Evolutionary conservation across 805 yeast species (phyloP), one percentile per base, ranked within the genome.

Genomic region (Suhomyces pyralidae): DNA sequence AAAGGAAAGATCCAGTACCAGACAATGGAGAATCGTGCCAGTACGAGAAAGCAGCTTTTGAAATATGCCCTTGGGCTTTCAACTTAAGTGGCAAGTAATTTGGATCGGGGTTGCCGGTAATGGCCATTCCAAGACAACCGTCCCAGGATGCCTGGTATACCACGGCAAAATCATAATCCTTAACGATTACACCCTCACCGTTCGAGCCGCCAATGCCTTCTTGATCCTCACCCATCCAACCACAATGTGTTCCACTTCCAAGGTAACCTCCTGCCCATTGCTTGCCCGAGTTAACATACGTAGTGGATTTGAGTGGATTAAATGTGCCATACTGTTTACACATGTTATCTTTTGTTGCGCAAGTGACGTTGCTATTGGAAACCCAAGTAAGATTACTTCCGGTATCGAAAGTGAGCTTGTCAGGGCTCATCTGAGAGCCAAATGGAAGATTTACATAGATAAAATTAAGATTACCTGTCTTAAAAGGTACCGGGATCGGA

Each of bases 1-100:
- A 58, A 8, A 62, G 46, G 24, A 62, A 42, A 1, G 56, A 48
- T 10, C 66, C 66, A 5, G 51, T 57, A 32, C 2, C 8, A 10
- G 8, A 15, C 36, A 26, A 5, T 5, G n/a, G 32, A 28, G 54
- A 54, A 46, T 55, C 55, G 47, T 58, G 48, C 54, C 52, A 58
- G 26, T 57, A 38, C 5, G 62, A 57, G 49, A 57, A 58, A 8
- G 53, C 32, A 1, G 54, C 52, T 5, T 26, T 44, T 0, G 34
- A 7, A 30, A 55, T 58, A 17, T 49, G 3, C 2, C 58, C 59
- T 38, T 54, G 55, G 28, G 46, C 24, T 17, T 47, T 52, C 45
- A 58, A 46, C 3, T 32, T 45, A 8, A 3, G 42, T 7, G 61
- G 61, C 38, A 57, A 49, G 51, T 57, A 38, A 14, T 38, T 19